Conservation (phyloP, 2,329 filamentous ascomycete species). For the Dactylellina parvicollis region DNA sequence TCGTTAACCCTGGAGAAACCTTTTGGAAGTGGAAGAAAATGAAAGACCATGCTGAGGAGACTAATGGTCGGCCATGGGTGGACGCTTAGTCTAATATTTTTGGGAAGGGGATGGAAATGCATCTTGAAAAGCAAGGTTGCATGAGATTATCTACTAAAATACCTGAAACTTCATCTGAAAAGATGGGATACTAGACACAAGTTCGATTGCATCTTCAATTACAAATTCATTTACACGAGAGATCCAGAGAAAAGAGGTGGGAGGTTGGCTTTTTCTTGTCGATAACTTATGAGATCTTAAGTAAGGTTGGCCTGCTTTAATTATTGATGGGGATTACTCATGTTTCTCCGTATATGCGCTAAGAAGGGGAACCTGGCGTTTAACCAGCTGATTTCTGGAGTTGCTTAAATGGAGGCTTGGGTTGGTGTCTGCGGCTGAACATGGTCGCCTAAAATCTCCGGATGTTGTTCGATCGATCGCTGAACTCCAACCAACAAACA, state of each 20-base stretch:
- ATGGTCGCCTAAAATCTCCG: slow-evolving; percentile 16
- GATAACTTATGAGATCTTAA: too few relatives aligned
- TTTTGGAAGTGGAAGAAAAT: slow-evolving; percentile 60
- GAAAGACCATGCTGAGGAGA: slow-evolving; percentile 57
- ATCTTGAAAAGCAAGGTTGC: too few relatives aligned
- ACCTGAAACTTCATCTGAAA: too few relatives aligned
- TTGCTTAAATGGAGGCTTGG: not conserved
- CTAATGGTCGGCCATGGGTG: slow-evolving; percentile 57
- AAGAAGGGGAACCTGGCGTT: not conserved
- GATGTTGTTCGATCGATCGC: not conserved
- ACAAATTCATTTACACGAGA: too few relatives aligned
- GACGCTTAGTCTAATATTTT: slow-evolving; percentile 18
- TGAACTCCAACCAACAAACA: not conserved
- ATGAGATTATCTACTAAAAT: too few relatives aligned
- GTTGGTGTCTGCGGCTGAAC: slow-evolving; percentile 8
- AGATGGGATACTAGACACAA: too few relatives aligned
- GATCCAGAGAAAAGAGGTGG: too few relatives aligned
- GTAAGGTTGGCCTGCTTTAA: too few relatives aligned
- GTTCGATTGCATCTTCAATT: too few relatives aligned
- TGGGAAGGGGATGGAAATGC: not conserved
- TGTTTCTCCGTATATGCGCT: too few relatives aligned
- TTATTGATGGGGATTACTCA: too few relatives aligned
- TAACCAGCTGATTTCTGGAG: not conserved
- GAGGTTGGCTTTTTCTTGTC: too few relatives aligned
- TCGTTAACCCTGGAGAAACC: slow-evolving; percentile 59